These are phyloP conservation scores for Tylopilus plumbeoviolaceoides DNA, from an alignment of 768 basidiomycete species.

Conservation along the genomic window DNA sequence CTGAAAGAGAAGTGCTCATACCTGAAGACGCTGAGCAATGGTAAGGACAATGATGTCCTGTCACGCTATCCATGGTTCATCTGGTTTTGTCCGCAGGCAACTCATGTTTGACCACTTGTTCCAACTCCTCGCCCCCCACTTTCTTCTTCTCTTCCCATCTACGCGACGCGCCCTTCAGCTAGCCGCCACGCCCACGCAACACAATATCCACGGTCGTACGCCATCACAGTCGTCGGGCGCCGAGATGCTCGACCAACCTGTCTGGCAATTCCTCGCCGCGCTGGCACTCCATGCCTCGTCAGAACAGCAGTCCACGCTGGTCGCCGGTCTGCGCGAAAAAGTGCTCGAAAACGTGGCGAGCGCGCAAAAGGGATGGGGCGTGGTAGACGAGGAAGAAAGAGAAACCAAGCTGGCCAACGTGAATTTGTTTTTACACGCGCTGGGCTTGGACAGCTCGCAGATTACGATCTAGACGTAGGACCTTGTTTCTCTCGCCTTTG, in stretches of 20 bases:
- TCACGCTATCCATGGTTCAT: background rate
- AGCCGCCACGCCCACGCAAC: slow-evolving; percentile 32
- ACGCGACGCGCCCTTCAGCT: slow-evolving; percentile 57
- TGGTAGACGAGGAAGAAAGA: slow-evolving; percentile 66
- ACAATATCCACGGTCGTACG: slow-evolving; percentile 43
- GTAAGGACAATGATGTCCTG: slow-evolving; percentile 37
- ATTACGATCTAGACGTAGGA: slow-evolving; percentile 43
- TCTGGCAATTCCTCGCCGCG: slow-evolving; percentile 93
- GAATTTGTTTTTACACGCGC: slow-evolving; percentile 82
- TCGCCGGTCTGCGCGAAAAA: slow-evolving; percentile 84
- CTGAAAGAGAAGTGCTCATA: slow-evolving; percentile 57
- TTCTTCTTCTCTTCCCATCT: slow-evolving; percentile 86
- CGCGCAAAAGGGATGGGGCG: slow-evolving; percentile 68
- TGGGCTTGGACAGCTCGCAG: slow-evolving; percentile 71
- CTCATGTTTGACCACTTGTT: slow-evolving; percentile 86
- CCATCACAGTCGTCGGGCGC: slow-evolving; percentile 55
- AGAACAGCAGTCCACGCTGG: slow-evolving; percentile 87
- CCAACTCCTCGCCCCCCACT: slow-evolving; percentile 68
- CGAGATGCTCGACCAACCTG: slow-evolving; percentile 79
- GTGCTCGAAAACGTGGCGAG: slow-evolving; percentile 86
- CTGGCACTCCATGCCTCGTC: slow-evolving; percentile 79
- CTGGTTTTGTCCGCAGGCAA: slow-evolving; percentile 52
- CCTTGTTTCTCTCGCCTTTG: background rate
- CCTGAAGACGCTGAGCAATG: slow-evolving; percentile 78
- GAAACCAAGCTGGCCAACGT: slow-evolving; percentile 85